Base-by-base conservation (phyloP, 129 eudicot species). In the Pseudognaphalium luteoalbum region DNA sequence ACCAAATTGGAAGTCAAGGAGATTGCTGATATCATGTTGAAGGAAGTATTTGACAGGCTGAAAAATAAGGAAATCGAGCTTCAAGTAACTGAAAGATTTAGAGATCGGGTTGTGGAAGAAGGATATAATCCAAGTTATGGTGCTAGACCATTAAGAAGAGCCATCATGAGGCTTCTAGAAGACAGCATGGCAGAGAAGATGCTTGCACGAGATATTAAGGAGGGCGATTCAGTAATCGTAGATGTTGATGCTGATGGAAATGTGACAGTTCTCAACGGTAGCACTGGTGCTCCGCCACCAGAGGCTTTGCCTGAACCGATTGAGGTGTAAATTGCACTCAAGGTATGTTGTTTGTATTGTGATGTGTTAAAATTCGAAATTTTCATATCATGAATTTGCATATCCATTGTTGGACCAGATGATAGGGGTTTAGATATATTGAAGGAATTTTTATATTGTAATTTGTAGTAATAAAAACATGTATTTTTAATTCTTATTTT, bases 161-260 rank as follows among this genome's bases (percentile, higher is more conserved):
- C 97, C 1, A 92, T 92, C 19, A 89, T 92, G 97, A 84, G 97
- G 65, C 88, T 92, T 0, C 73, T 92, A 79, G 97, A 92, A 81
- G 97, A 92, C 59, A 82, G 96, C 70, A 85, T 92, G 97, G 97
- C 97, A 3, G 97, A 92, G 81, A 92, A 89, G 88, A 92, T 92
- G 97, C 88, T 92, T 9, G 76, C 93, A 0, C 57, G 97, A 4
- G 97, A 92, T 56, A 89, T 92, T 14, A 92, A 92, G 61, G 97
- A 92, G 52, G 97, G 97, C 0, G 97, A 92, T 70, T 89, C 96
- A 1, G 97, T 89, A 4, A 89, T 92, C 60, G 91, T 89, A 0
- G 97, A 92, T 54, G 91, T 92, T n/a, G 97, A 89, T 76, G 79
- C 88, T 6, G 96, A 89, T 3, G 96, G 96, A 0, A 84, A 87